Conservation (phyloP, 2,329 filamentous ascomycete species). For the Colletotrichum musae region DNA sequence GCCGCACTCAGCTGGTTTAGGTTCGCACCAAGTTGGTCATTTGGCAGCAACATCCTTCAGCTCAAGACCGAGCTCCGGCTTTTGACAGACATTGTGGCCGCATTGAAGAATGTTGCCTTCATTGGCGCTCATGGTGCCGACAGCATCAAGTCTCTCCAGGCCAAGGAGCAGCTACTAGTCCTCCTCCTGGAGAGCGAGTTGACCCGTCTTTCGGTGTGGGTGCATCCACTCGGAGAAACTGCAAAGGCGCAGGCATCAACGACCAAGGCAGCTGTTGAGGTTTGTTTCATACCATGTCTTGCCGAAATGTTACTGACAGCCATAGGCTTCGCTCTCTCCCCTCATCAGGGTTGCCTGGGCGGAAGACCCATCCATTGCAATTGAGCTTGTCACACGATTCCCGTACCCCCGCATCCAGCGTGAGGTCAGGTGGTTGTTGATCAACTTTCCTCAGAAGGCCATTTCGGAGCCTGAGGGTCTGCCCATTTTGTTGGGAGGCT, state of each 20-base stretch:
- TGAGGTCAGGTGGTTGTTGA: slow-evolving; percentile 84
- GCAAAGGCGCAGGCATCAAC: slow-evolving; percentile 52
- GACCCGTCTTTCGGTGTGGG: slow-evolving; percentile 88
- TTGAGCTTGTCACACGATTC: slow-evolving; percentile 87
- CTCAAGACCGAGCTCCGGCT: slow-evolving; percentile 92
- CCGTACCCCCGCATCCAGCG: slow-evolving; percentile 79
- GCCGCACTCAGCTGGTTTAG: slow-evolving; percentile 92
- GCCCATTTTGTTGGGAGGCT: slow-evolving; percentile 82
- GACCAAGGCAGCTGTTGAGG: slow-evolving; percentile 51
- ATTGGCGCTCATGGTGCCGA: slow-evolving; percentile 69
- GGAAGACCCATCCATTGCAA: slow-evolving; percentile 87
- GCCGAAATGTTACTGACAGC: slow-evolving; percentile 5
- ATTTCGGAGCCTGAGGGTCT: slow-evolving; percentile 86
- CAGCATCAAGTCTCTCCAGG: slow-evolving; percentile 75
- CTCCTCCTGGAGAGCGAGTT: slow-evolving; percentile 89
- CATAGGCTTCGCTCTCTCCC: slow-evolving; percentile 68
- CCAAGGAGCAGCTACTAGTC: slow-evolving; percentile 87
- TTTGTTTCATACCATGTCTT: slow-evolving; percentile 44
- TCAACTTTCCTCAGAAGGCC: slow-evolving; percentile 88
- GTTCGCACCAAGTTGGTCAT: slow-evolving; percentile 89
- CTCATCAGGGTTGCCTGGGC: slow-evolving; percentile 88
- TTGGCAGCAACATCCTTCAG: slow-evolving; percentile 93
- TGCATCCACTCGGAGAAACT: slow-evolving; percentile 78
- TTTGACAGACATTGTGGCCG: slow-evolving; percentile 79
- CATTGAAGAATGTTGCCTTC: slow-evolving; percentile 74